Base-by-base conservation (phyloP, 306 rosid genomes). In the Cucumis melo region DNA sequence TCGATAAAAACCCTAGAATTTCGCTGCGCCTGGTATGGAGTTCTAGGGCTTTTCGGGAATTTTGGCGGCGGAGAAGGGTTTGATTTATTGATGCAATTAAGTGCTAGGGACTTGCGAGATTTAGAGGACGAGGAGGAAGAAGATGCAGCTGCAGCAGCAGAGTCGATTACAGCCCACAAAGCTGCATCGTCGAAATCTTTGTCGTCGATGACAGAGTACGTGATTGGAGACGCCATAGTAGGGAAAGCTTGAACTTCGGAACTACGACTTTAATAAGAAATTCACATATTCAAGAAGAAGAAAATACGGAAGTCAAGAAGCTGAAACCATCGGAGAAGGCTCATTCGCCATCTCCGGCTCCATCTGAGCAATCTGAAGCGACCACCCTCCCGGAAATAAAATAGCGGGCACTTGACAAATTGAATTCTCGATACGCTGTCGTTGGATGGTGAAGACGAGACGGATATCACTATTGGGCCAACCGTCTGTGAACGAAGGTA, bases 111-210 rank as follows among this genome's bases (percentile, higher is more conserved):
- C 39, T 76, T 85, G 36, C 77, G 83, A 60, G 82, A 61, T 76
- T 87, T 89, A 39, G 88, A 73, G 20, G 92, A 76, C 56, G 92
- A 87, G 66, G 80, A 87, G 0, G 92, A 85, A 16, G 91, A 96
- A 12, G 96, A 63, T 61, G 96, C 93, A 41, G 90, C 98, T 6
- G 96, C 95, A 42, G 90, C 78, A 63, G 97, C 96, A 59, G 94
- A 87, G 77, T 93, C 98, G 48, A 93, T 91, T 48, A 93, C 91
- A 1, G 96, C 98, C 98, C 98, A 93, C 38, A 93, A 53, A 42
- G 91, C 91, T 2, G 87, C 96, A 78, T 93, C 98, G 86, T 91
- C 98, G 56, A 93, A 88, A 60, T 93, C 97, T 57, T 88, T 89
- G 81, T 93, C 98, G 81, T 91, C 96, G 51, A 81, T 77, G 75